phyloP scores from a whole-genome alignment of 306 rosid genomes.

The Casuarina glauca region DNA sequence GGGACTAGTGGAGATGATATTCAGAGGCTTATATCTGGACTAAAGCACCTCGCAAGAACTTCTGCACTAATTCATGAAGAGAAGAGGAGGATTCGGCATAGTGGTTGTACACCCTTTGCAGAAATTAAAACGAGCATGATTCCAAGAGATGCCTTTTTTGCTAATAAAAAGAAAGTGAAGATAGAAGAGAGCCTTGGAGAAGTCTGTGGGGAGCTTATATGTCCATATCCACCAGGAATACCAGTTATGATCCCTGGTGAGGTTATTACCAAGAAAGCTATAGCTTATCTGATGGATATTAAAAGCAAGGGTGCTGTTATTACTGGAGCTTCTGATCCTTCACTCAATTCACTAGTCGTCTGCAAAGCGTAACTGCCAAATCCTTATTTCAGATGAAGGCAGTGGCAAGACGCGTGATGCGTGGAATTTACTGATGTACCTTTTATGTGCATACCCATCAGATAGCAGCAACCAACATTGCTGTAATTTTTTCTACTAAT shows the following conservation, averaged over 20 bases:
- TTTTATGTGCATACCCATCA: neutral
- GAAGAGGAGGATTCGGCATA: slow-evolving; percentile 23
- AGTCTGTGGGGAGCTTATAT: slow-evolving; percentile 78
- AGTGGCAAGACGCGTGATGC: neutral
- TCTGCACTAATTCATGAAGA: slow-evolving; percentile 22
- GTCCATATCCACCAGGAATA: slow-evolving; percentile 87
- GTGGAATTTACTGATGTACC: neutral
- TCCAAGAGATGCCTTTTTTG: slow-evolving; percentile 88
- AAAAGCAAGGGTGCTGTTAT: slow-evolving; percentile 58
- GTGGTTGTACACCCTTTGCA: slow-evolving; percentile 42
- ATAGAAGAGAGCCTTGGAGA: slow-evolving; percentile 59
- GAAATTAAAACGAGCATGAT: slow-evolving; percentile 49
- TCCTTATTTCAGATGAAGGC: neutral
- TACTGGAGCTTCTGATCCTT: slow-evolving; percentile 79
- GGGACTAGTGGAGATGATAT: slow-evolving; percentile 71
- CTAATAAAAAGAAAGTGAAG: slow-evolving; percentile 54
- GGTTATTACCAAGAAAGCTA: slow-evolving; percentile 53
- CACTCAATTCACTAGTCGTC: slow-evolving; percentile 58
- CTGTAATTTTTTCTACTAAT: no score
- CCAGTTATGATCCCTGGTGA: slow-evolving; percentile 83
- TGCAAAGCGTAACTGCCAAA: slow-evolving; percentile 41
- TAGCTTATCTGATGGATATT: slow-evolving; percentile 59
- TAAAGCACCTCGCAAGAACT: slow-evolving; percentile 49
- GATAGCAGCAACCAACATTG: neutral
- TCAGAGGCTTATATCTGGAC: slow-evolving; percentile 57